Base-by-base conservation (phyloP, 2,329 filamentous ascomycete genomes). In the Ophiostoma australiae region DNA sequence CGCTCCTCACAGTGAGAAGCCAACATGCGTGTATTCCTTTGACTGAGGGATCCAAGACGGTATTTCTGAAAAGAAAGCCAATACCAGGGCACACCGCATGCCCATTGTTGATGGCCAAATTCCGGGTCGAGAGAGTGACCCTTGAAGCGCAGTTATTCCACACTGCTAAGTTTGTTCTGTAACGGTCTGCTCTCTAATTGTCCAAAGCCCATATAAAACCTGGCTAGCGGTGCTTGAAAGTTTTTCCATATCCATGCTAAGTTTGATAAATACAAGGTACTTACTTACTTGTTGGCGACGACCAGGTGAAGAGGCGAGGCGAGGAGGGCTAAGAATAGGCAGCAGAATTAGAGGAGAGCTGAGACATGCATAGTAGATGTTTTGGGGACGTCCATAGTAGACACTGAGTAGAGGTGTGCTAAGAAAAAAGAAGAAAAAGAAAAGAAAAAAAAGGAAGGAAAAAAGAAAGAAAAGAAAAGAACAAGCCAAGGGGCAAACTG, bases 251-350 rank as follows among this genome's bases (percentile, higher is more conserved):
- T n/a, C 10, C 37, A 17, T 10, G 20, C n/a, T 10, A 17, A 48
- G 20, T 15, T 13, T 27, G 44, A n/a, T 48, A 48, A 20, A 48
- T 48, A n/a, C 44, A 48, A n/a, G 20, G 44, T 48, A 48, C 44
- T n/a, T 48, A 17, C 7, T 31, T 48, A 48, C 44, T n/a, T 48
- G 44, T 6, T 31, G 27, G 27, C 27, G 3, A 31, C 27, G 27
- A 31, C 27, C n/a, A n/a, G 17, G 5, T 48, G 44, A 5, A 20
- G n/a, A n/a, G n/a, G n/a, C n/a, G n/a, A n/a, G n/a, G n/a, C n/a
- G n/a, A n/a, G n/a, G 48, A 55, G 48, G 48, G 52, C 52, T 58
- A 58, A 31, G 52, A 58, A 55, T 13, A 55, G 48, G 48, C 48
- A 55, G 48, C 48, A 55, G 15, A n/a, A 15, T 41, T 41, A 41